Percentiles rank a stretch among this genome's conserved stretches.
Evolutionary conservation across 2,329 filamentous ascomycete genomes (phyloP).

Genomic region (Aspergillus phoenicis): DNA sequence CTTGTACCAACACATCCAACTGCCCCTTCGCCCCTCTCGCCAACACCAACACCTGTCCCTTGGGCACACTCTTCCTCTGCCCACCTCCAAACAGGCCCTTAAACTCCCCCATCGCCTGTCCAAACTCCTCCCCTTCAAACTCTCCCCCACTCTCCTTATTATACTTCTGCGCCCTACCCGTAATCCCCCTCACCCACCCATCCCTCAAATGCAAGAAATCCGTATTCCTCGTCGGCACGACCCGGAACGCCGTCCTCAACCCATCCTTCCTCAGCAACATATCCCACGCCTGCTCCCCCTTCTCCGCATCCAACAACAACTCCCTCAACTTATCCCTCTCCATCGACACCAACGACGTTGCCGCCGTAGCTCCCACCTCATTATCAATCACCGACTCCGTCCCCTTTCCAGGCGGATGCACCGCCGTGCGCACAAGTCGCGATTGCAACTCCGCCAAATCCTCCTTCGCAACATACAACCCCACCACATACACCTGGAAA

Average conservation of each 20-base stretch:
- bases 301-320: constrained; percentile 68
- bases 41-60: constrained; percentile 76
- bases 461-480: constrained; percentile 45
- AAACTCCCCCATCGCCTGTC: constrained; percentile 73
- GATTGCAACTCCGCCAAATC: constrained; percentile 78
- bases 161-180: constrained; percentile 66
- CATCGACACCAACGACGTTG: constrained; percentile 77
- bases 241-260: constrained; percentile 76
- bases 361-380: constrained; percentile 61
- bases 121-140: constrained; percentile 75
- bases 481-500: constrained; percentile 91
- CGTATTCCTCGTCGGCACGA: constrained; percentile 89
- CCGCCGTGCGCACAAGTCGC: constrained; percentile 71
- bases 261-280: constrained; percentile 66
- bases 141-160: constrained; percentile 40
- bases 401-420: constrained; percentile 33
- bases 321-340: constrained; percentile 76
- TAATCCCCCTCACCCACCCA: constrained; percentile 84
- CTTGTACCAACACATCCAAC: constrained; percentile 67
- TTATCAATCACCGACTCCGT: constrained; percentile 25
- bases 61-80: constrained; percentile 67
- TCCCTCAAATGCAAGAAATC: constrained; percentile 92
- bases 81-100: constrained; percentile 79
- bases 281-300: constrained; percentile 74
- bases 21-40: constrained; percentile 66